Evolutionary conservation across 163 green algal species (phyloP), one percentile per base, ranked within the genome.

Genomic region (Prototheca wickerhamii): DNA sequence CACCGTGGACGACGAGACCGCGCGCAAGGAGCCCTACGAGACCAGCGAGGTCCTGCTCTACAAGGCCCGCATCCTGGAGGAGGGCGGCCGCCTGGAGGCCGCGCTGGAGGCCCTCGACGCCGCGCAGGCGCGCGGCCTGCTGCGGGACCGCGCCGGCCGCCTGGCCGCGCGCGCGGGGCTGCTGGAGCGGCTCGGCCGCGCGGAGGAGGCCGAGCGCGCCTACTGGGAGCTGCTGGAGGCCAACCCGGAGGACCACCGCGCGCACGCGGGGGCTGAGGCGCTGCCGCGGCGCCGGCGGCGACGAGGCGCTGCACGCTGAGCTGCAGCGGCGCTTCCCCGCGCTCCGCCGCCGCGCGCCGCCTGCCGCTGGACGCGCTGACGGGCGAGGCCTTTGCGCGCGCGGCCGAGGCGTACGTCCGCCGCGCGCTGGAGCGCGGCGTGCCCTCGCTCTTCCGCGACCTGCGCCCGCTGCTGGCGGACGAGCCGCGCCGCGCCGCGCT

Each of bases 31-130:
- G 75, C 79, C 78, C 12, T 98, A 96, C 68, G 92, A 99, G 82
- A 81, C 90, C 77, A 95, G 88, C 70, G 93, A 99, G 80, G 79
- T 98, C 73, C 68, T 94, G 73, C 94, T 95, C 70, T 96, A 93
- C 78, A 67, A 86, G 2, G 86, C 87, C 1, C 80, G 90, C 61
- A 82, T 86, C 42, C 70, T 83, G 28, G 75, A 72, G 37, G 77
- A 80, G 74, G 78, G 82, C 37, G 37, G 37, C 49, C 37, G 75
- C 57, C 34, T 52, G 4, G 56, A 59, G 4, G 74, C 69, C 18
- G 79, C 82, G 17, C 69, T 84, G 30, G 57, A 58, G 20, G 51
- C 75, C 35, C 60, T 86, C 51, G 61, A 83, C 7, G 46, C 26
- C 26, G 51, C 52, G 31, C 60, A 71, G 29, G 63, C 63, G 46